Percentiles rank a stretch among this genome's conserved stretches.
Evolutionary conservation across 495 filamentous ascomycete species (phyloP).

Genomic region (Penicillium cinerascens): DNA sequence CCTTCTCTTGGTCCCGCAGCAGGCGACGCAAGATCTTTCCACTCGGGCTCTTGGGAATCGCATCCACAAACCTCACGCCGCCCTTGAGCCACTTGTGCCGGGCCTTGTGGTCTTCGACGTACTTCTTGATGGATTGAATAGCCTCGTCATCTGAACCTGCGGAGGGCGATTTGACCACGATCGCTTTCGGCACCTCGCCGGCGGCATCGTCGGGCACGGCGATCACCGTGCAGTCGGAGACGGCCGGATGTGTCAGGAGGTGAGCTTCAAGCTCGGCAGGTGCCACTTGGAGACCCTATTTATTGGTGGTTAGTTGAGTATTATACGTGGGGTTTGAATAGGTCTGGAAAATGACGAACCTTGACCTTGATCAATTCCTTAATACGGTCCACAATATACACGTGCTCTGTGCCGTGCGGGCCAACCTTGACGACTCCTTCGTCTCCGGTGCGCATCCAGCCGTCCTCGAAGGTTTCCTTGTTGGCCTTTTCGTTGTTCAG

Average conservation of each 20-base stretch:
- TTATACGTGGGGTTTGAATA: neutral
- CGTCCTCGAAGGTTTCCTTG: slow-evolving; percentile 72
- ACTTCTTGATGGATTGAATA: slow-evolving; percentile 62
- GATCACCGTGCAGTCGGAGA: slow-evolving; percentile 83
- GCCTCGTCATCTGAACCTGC: slow-evolving; percentile 58
- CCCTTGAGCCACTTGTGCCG: slow-evolving; percentile 88
- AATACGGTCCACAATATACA: slow-evolving; percentile 82
- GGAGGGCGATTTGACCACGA: slow-evolving; percentile 68
- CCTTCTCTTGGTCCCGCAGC: slow-evolving; percentile 76
- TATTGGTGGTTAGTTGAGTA: neutral
- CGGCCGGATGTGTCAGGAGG: slow-evolving; percentile 74
- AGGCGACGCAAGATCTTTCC: slow-evolving; percentile 87
- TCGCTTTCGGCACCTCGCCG: slow-evolving; percentile 85
- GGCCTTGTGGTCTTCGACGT: slow-evolving; percentile 81
- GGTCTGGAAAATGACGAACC: slow-evolving; percentile 40
- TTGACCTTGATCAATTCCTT: slow-evolving; percentile 96
- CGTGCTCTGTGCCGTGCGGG: slow-evolving; percentile 66
- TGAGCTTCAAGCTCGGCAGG: slow-evolving; percentile 90
- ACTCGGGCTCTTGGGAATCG: slow-evolving; percentile 83
- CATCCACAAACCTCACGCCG: slow-evolving; percentile 72
- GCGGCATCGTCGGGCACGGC: slow-evolving; percentile 69
- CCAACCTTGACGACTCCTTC: slow-evolving; percentile 67
- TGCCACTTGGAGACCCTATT: slow-evolving; percentile 81
- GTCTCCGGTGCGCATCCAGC: slow-evolving; percentile 85
- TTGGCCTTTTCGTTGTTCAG: slow-evolving; percentile 81